Conservation (phyloP, 345 rosid genomes). For the Microthlaspi erraticum region DNA sequence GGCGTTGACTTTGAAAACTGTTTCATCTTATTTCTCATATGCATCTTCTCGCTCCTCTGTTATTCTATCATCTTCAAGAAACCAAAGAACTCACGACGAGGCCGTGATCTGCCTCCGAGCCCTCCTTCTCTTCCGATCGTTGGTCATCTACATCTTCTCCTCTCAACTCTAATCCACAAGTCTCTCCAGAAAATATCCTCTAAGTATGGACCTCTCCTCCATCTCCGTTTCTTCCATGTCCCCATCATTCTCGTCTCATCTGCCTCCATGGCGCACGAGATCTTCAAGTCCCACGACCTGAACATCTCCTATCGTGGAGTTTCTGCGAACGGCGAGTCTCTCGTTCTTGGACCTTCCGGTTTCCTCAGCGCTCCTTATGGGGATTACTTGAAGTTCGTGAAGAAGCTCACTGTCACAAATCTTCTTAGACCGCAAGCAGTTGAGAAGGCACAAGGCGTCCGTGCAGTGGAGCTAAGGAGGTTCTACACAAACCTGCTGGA, state of each 20-base stretch:
- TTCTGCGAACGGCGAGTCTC: background rate
- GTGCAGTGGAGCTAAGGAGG: slow-evolving; percentile 7
- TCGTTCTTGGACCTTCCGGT: background rate
- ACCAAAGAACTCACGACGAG: background rate
- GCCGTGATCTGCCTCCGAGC: too few species aligned
- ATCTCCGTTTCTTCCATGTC: background rate
- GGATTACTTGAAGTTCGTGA: slow-evolving; percentile 23
- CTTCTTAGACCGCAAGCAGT: slow-evolving; percentile 16
- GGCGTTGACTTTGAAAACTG: too few species aligned
- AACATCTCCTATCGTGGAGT: background rate
- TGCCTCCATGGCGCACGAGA: background rate
- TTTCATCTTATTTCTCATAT: background rate
- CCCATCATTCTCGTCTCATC: background rate
- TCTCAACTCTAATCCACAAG: background rate
- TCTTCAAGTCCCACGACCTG: background rate
- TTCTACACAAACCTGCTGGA: slow-evolving; percentile 4
- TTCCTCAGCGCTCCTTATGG: slow-evolving; percentile 1
- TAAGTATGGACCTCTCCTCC: too few species aligned
- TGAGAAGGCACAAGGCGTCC: background rate
- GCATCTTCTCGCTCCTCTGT: background rate
- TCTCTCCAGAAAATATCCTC: background rate
- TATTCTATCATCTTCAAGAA: background rate
- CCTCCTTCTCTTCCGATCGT: background rate
- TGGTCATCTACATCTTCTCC: background rate
- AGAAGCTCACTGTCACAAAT: slow-evolving; percentile 27